Evolutionary conservation across 1,139 yeast species (phyloP).

Genomic region (Nakaseomyces uthaithaninus): DNA sequence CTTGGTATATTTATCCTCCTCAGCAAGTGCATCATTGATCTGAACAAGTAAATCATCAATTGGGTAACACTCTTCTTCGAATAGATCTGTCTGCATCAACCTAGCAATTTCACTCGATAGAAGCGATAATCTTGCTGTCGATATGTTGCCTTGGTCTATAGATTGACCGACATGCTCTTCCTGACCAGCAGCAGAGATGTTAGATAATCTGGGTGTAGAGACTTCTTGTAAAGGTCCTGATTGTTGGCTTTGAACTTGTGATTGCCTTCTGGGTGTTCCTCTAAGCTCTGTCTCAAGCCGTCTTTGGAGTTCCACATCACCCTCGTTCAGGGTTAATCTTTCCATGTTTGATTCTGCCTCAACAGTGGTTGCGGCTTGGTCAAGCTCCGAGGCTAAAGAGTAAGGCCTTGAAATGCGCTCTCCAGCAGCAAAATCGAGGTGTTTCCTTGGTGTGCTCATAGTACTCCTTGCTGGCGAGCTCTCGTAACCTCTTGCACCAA

Average conservation of each 20-base stretch:
- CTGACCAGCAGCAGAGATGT: constrained; percentile 29
- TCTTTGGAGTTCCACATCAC: constrained; percentile 25
- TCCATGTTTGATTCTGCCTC: constrained; percentile 22
- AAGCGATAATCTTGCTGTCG: constrained; percentile 42
- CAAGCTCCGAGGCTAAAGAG: constrained; percentile 1
- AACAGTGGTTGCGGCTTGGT: constrained; percentile 9
- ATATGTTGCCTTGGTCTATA: constrained; percentile 35
- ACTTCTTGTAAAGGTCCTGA: constrained; percentile 26
- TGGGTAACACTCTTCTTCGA: constrained; percentile 44
- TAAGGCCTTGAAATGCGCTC: constrained; percentile 13
- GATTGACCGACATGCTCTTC: constrained; percentile 26
- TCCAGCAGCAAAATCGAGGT: constrained; percentile 8
- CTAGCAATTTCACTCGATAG: constrained; percentile 43
- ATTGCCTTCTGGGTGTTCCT: constrained; percentile 23
- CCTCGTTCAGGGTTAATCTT: constrained; percentile 11
- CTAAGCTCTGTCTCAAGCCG: constrained; percentile 27
- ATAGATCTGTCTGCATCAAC: constrained; percentile 40
- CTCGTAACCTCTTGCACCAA: constrained; percentile 12
- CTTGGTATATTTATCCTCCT: constrained; percentile 50
- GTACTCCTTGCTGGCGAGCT: constrained; percentile 9
- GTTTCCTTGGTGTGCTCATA: constrained; percentile 15
- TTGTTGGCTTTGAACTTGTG: not conserved
- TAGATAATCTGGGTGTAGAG: constrained; percentile 19
- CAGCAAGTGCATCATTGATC: constrained; percentile 47
- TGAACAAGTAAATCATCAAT: constrained; percentile 38